Evolutionary conservation across 2,329 filamentous ascomycete species (phyloP), one percentile per base, ranked within the genome.

Genomic region (Chrysosphaeria jannelii): DNA sequence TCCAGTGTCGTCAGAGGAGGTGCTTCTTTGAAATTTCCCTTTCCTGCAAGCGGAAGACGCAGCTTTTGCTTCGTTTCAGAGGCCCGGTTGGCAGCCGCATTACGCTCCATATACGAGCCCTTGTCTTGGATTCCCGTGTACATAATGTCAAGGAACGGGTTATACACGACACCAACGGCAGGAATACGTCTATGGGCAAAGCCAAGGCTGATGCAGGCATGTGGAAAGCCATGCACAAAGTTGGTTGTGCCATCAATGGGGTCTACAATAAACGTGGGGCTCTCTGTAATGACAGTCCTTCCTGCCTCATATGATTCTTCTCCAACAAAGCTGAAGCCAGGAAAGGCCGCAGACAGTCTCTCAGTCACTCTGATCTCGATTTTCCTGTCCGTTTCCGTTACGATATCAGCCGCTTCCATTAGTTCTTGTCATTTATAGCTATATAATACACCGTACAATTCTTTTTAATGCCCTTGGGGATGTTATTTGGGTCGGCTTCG

Each of bases 201-300:
- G 21, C 71, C 72, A 16, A 81, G 60, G 8, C 68, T 75, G 44
- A 79, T 66, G 45, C 64, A 72, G 30, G 72, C 69, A 35, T 62
- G 55, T 4, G 69, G 68, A 43, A 74, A 68, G 11, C 56, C 57
- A 44, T 79, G 72, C 22, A 79, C 57, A 37, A 81, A 78, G 51
- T 79, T 79, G 23, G 67, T 75, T 5, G 62, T 78, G 36, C 69
- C 72, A 44, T 81, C 72, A 34, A 81, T 78, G 21, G 72, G 72
- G 39, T 81, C 72, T 32, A 72, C 65, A 36, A 79, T 57, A 44
- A 79, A 79, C 20, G 72, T 81, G 2, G 72, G 71, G 10, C 53
- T 53, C 14, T 51, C 41, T 1, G 61, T 67, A 22, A 81, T 48
- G 20, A 43, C 46, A 29, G 51, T 48, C 17, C 52, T 45, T 34